A percentile compares a stretch with the other conserved stretches of the same genome.
Evolutionary conservation across 371 early-diverging fungal species (phyloP).

Genomic region (Apophysomyces ossiformis): DNA sequence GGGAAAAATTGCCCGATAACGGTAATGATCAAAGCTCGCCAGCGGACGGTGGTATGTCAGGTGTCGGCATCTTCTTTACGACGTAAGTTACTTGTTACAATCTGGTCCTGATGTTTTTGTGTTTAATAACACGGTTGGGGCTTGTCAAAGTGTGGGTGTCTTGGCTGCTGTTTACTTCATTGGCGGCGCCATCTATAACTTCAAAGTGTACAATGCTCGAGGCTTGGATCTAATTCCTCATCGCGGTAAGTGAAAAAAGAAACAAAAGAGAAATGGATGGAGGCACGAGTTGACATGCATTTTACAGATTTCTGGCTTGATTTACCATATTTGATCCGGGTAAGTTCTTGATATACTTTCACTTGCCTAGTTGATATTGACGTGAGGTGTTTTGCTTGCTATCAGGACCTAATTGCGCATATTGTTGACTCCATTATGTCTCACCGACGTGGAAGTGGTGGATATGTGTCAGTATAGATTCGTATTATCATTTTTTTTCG

Average conservation of each 20-base stretch:
- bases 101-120: neutral
- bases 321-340: constrained; percentile 53
- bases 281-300: neutral
- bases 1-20: constrained; percentile 34
- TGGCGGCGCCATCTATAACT: constrained; percentile 65
- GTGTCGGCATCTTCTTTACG: constrained; percentile 59
- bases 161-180: constrained; percentile 55
- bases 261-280: neutral
- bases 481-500: neutral
- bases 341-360: constrained; percentile 9
- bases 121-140: neutral
- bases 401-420: constrained; percentile 52
- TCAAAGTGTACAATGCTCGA: constrained; percentile 60
- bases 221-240: constrained; percentile 65
- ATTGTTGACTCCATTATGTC: constrained; percentile 47
- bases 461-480: constrained; percentile 50
- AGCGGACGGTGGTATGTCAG: constrained; percentile 39
- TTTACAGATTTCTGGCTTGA: constrained; percentile 54
- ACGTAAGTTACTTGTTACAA: constrained; percentile 38
- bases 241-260: constrained; percentile 45
- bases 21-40: constrained; percentile 17
- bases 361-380: neutral
- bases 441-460: constrained; percentile 51
- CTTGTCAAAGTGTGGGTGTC: constrained; percentile 44
- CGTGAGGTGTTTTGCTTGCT: neutral